Base-by-base conservation (phyloP, 2,329 filamentous ascomycete species). In the Onygenales sp. region DNA sequence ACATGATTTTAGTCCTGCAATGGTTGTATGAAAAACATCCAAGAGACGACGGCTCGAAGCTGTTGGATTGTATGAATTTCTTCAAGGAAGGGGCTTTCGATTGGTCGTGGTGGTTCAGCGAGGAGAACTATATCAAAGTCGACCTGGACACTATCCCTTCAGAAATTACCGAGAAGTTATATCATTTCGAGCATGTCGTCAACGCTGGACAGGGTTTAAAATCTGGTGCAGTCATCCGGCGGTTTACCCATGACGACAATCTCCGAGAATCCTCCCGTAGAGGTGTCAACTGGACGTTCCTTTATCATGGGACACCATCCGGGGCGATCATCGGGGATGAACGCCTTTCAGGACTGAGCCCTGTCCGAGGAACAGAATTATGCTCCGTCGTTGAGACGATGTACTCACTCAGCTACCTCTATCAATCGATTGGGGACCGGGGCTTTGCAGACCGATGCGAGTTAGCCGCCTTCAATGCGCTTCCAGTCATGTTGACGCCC, bases 371-470 rank as follows among this genome's bases (percentile, higher is more conserved):
- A n/a, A 70, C 71, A 1, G 77, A 80, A 61, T 68, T 77, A 0
- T 80, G 77, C 63, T 77, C 73, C 2, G 67, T 72, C 1, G 77
- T 78, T 4, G 77, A 80, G 60, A 71, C 71, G 0, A 77, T 78
- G 61, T 79, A 73, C 63, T 78, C 75, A 0, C 62, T 78, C 21
- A 69, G 67, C 32, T 79, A 78, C 53, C 65, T 78, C n/a, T 79
- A 79, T 59, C 73, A 74, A 47, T 65, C 71, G 3, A 58, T 77
- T 3, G 77, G 77, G 0, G 69, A 72, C 50, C 68, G 69, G 33
- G 56, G 65, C 11, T 78, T 74, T 56, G 79, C 78, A 2, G 78
- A 82, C 58, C 65, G 70, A n/a, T 70, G 71, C 6, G 79, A 82
- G 57, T 62, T 71, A 8, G 70, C 74, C 6, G 76, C 78, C 3